These are phyloP conservation scores for Silene uniflora DNA, from an alignment of 148 eudicot species.

Conservation along the genomic window DNA sequence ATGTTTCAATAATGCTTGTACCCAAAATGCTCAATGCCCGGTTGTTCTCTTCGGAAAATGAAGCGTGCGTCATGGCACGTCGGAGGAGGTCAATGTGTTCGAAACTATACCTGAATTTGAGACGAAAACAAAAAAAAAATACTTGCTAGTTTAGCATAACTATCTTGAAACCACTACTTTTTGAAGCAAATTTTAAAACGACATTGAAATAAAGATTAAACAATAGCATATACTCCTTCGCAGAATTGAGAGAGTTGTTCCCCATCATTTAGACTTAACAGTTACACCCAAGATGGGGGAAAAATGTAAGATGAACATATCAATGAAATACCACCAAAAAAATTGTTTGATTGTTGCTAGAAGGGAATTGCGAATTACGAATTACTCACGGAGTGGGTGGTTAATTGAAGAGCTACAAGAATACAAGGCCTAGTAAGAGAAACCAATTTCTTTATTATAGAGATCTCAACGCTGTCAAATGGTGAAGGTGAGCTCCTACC, in stretches of 20 bases:
- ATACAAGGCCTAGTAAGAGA: not conserved
- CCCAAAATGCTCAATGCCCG: constrained; percentile 71
- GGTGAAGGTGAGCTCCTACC: too few relatives aligned
- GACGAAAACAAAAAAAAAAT: not conserved
- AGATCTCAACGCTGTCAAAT: not conserved
- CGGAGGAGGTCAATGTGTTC: constrained; percentile 43
- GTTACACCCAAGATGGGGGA: not conserved
- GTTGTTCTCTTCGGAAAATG: constrained; percentile 84
- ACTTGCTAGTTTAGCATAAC: not conserved
- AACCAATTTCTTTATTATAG: not conserved
- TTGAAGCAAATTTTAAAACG: not conserved
- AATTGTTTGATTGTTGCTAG: not conserved
- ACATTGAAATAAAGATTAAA: not conserved
- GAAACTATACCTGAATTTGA: constrained; percentile 55
- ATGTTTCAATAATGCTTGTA: constrained; percentile 52
- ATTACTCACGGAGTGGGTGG: not conserved
- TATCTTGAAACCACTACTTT: not conserved
- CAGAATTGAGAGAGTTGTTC: not conserved
- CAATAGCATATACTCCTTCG: not conserved
- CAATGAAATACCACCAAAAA: not conserved
- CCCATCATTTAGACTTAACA: not conserved
- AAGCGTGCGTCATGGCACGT: constrained; percentile 86
- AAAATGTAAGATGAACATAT: not conserved
- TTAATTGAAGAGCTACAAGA: not conserved
- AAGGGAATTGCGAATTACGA: not conserved